Conservation (phyloP, 73 alveolate genomes). For the Blepharisma stoltei region DNA sequence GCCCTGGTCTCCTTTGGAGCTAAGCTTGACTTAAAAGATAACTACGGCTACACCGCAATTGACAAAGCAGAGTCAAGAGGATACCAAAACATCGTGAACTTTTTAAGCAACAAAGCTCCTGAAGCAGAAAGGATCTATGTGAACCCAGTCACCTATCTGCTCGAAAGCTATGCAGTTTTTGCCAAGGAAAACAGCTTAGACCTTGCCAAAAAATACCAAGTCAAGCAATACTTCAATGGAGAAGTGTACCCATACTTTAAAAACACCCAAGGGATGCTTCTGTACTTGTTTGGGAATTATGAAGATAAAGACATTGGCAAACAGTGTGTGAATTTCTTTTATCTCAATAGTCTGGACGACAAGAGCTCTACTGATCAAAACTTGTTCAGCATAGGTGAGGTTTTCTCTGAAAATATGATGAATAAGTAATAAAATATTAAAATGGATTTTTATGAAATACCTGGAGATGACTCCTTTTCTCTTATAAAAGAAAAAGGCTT, state of each 20-base stretch:
- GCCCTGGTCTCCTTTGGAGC: neutral
- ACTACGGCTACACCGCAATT: neutral
- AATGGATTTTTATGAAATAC: no score
- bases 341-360: neutral
- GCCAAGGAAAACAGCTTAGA: neutral
- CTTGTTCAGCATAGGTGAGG: neutral
- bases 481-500: no score
- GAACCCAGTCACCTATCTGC: neutral
- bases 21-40: neutral
- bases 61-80: slow-evolving; percentile 8
- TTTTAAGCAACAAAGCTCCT: neutral
- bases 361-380: neutral
- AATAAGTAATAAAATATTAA: no score
- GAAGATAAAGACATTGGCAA: neutral
- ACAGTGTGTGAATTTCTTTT: neutral
- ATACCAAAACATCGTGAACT: neutral
- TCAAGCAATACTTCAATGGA: neutral
- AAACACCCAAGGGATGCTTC: neutral
- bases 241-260: slow-evolving; percentile 7
- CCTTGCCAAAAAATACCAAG: neutral
- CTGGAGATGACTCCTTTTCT: no score
- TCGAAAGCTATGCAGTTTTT: neutral
- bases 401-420: neutral
- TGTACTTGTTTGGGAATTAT: neutral
- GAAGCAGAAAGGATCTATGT: neutral